phyloP scores from a whole-genome alignment of 177 flowering plant genomes.

The Vitis hybrid region DNA sequence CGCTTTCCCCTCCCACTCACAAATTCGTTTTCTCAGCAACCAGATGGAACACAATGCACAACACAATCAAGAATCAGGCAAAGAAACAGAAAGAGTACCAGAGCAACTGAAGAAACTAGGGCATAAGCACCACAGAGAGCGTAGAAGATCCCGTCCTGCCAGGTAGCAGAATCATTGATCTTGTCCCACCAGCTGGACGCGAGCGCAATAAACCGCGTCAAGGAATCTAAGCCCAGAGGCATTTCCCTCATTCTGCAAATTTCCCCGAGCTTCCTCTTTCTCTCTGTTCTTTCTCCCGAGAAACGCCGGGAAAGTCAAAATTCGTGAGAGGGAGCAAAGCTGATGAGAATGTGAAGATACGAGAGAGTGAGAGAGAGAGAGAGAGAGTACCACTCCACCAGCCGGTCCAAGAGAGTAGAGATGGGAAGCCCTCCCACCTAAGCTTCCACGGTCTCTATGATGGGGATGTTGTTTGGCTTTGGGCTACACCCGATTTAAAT shows the following conservation, averaged over 20 bases:
- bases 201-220: conserved; percentile 15
- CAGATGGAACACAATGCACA: background rate
- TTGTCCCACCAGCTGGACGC: conserved; percentile 73
- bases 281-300: background rate
- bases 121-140: conserved; percentile 78
- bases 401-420: conserved; percentile 11
- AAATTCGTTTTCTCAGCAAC: no score
- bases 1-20: no score
- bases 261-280: conserved; percentile 3
- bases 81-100: conserved; percentile 40
- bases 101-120: conserved; percentile 79
- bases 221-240: conserved; percentile 22
- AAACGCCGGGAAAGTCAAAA: conserved; percentile 1
- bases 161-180: conserved; percentile 66
- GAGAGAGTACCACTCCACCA: conserved; percentile 9
- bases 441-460: conserved; percentile 12
- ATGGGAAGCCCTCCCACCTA: conserved; percentile 16
- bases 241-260: conserved; percentile 25
- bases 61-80: background rate
- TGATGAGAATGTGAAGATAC: background rate
- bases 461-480: background rate
- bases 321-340: background rate
- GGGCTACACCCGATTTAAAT: no score
- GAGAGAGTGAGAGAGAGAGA: conserved; percentile 5
- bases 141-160: conserved; percentile 94